Percentiles rank a stretch among this genome's conserved stretches.
Conservation (phyloP, 495 filamentous ascomycete species). For the Podospora bellae-mahoneyi region DNA sequence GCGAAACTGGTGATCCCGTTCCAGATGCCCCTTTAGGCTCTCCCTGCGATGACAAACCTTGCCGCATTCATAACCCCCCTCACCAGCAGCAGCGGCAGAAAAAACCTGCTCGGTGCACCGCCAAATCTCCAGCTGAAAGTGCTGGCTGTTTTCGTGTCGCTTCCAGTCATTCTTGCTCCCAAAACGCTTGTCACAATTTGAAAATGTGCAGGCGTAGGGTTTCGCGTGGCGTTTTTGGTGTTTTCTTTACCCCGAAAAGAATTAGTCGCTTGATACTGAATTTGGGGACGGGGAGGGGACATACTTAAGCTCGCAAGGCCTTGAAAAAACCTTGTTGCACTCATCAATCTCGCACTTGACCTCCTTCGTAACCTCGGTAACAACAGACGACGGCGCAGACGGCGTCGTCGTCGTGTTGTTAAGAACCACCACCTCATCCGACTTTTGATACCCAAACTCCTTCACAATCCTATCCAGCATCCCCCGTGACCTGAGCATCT, state of each 20-base stretch:
- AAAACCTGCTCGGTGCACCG: conserved; percentile 54
- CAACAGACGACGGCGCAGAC: background rate
- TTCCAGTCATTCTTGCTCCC: conserved; percentile 98
- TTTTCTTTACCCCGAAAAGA: conserved; percentile 54
- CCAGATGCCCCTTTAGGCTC: conserved; percentile 58
- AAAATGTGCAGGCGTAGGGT: conserved; percentile 84
- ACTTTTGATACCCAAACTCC: conserved; percentile 35
- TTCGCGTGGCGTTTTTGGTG: conserved; percentile 82
- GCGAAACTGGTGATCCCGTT: conserved; percentile 48
- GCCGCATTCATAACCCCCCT: conserved; percentile 44
- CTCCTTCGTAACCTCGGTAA: conserved; percentile 25
- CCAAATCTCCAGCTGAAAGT: conserved; percentile 73
- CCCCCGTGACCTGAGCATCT: conserved; percentile 17
- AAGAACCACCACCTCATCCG: conserved; percentile 11
- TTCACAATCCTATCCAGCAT: conserved; percentile 29
- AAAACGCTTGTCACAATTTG: conserved; percentile 69
- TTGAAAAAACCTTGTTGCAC: conserved; percentile 55
- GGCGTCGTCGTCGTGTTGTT: conserved; percentile 2
- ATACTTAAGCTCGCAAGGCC: conserved; percentile 71
- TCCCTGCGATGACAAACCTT: conserved; percentile 61
- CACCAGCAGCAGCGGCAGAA: background rate
- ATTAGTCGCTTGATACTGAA: background rate
- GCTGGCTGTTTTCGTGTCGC: conserved; percentile 86
- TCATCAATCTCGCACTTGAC: conserved; percentile 34
- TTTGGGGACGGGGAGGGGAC: conserved; percentile 17